Percentiles rank a stretch among this genome's conserved stretches.
These are phyloP conservation scores for Candida schatavii DNA, from an alignment of 805 yeast genomes.

Conservation along the genomic window DNA sequence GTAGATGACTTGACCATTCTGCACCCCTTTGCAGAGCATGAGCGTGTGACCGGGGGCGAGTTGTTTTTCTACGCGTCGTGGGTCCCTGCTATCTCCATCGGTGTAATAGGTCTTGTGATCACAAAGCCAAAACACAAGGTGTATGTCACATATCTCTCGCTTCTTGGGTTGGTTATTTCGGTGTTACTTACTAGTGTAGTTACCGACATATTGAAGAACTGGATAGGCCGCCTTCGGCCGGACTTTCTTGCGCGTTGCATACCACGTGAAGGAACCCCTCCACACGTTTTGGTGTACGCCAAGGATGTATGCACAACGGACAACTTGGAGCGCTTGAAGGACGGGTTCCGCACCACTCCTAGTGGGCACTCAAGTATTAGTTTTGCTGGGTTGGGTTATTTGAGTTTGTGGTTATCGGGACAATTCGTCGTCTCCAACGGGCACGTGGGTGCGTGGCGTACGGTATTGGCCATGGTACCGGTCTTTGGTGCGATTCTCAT, in stretches of 20 bases:
- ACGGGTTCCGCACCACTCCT: constrained; percentile 81
- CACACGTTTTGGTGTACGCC: constrained; percentile 52
- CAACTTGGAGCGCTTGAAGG: constrained; percentile 44
- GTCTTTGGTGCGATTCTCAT: constrained; percentile 66
- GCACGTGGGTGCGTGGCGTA: constrained; percentile 62
- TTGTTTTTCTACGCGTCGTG: constrained; percentile 54
- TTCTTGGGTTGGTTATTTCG: constrained; percentile 64
- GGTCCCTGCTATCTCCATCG: constrained; percentile 46
- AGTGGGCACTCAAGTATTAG: constrained; percentile 77
- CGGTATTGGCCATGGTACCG: constrained; percentile 52
- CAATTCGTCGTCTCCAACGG: constrained; percentile 51
- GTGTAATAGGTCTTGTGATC: constrained; percentile 32
- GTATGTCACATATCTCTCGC: constrained; percentile 60
- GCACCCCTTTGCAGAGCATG: constrained; percentile 76
- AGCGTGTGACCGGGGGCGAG: constrained; percentile 60
- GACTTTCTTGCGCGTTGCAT: constrained; percentile 85
- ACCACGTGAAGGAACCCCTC: constrained; percentile 60
- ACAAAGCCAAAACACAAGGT: constrained; percentile 52
- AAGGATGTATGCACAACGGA: constrained; percentile 63
- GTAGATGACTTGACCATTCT: constrained; percentile 73
- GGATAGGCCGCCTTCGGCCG: constrained; percentile 90
- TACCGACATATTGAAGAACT: constrained; percentile 74
- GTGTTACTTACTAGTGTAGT: constrained; percentile 57
- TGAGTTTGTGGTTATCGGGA: constrained; percentile 65
- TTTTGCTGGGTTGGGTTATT: constrained; percentile 64